A percentile compares a stretch with the other conserved stretches of the same genome.
Evolutionary conservation across 2,329 filamentous ascomycete genomes (phyloP).

Genomic region (Fusarium sp.): DNA sequence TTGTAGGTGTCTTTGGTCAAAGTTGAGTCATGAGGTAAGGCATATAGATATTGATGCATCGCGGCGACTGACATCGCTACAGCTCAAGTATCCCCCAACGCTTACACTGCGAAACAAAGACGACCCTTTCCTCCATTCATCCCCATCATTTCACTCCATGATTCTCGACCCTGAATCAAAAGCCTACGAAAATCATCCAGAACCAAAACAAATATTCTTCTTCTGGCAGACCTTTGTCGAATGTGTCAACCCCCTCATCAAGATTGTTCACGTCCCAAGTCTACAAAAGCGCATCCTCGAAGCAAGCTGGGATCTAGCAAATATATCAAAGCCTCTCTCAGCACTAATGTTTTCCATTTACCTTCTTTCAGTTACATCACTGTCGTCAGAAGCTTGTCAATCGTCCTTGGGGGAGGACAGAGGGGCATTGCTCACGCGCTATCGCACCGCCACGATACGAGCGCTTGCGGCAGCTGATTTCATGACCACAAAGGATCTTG

Average conservation of each 20-base stretch:
- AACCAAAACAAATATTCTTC: slow-evolving; percentile 43
- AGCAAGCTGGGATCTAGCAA: slow-evolving; percentile 39
- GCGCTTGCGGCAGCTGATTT: slow-evolving; percentile 41
- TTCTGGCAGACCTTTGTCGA: slow-evolving; percentile 49
- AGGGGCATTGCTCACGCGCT: slow-evolving; percentile 26
- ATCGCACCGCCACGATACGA: slow-evolving; percentile 36
- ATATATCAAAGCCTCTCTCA: slow-evolving; percentile 20
- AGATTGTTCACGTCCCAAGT: slow-evolving; percentile 47
- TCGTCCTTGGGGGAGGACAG: slow-evolving; percentile 24
- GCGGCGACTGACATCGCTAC: background rate
- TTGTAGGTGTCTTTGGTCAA: slow-evolving; percentile 35
- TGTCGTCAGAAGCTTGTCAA: slow-evolving; percentile 32
- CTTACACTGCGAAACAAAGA: slow-evolving; percentile 33
- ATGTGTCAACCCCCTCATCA: slow-evolving; percentile 45
- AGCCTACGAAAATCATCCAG: slow-evolving; percentile 38
- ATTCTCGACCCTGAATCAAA: background rate
- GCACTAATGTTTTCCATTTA: slow-evolving; percentile 46
- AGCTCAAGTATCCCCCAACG: slow-evolving; percentile 40
- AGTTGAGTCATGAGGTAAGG: slow-evolving; percentile 27
- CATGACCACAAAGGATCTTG: slow-evolving; percentile 41
- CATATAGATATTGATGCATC: accelerated
- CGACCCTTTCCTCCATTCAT: slow-evolving; percentile 25
- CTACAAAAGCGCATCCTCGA: slow-evolving; percentile 45
- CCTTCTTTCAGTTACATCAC: slow-evolving; percentile 35
- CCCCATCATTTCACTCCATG: slow-evolving; percentile 10